These are phyloP conservation scores for Monotropa hypopitys DNA, from an alignment of 179 eudicot species.

Conservation along the genomic window DNA sequence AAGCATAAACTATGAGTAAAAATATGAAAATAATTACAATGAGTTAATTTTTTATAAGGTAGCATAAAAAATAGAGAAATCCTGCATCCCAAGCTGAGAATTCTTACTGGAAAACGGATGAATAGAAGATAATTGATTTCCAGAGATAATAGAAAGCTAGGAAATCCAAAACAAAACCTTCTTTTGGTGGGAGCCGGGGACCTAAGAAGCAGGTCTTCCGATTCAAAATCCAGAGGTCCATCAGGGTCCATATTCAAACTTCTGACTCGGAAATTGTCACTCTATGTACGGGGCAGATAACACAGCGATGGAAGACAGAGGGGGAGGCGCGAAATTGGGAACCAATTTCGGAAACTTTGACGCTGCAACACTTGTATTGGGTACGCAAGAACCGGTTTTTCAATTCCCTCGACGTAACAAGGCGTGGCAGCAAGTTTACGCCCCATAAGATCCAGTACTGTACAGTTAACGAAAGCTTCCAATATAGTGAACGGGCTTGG, in stretches of 20 bases:
- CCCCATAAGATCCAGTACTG: too few species aligned
- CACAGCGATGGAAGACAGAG: neutral
- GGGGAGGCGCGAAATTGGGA: neutral
- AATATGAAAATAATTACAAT: too few species aligned
- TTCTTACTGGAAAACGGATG: neutral
- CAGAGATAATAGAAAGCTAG: neutral
- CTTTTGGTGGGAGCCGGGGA: slow-evolving; percentile 17
- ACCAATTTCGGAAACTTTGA: neutral
- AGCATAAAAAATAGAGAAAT: neutral
- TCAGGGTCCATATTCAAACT: slow-evolving; percentile 6
- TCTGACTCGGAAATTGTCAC: neutral
- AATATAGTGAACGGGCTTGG: too few species aligned
- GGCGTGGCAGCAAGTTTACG: neutral
- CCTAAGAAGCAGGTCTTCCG: slow-evolving; percentile 16
- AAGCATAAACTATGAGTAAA: too few species aligned
- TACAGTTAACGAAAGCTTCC: too few species aligned
- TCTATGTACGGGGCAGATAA: neutral
- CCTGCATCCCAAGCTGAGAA: neutral
- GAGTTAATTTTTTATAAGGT: too few species aligned
- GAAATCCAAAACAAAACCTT: slow-evolving; percentile 13
- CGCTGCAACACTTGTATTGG: neutral
- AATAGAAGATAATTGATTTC: neutral
- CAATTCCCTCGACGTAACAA: neutral
- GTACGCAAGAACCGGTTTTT: neutral
- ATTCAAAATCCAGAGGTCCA: slow-evolving; percentile 26